A percentile compares a stretch with the other conserved stretches of the same genome.
These are phyloP conservation scores for Lentinula guzmanii DNA, from an alignment of 768 basidiomycete genomes.

Conservation along the genomic window DNA sequence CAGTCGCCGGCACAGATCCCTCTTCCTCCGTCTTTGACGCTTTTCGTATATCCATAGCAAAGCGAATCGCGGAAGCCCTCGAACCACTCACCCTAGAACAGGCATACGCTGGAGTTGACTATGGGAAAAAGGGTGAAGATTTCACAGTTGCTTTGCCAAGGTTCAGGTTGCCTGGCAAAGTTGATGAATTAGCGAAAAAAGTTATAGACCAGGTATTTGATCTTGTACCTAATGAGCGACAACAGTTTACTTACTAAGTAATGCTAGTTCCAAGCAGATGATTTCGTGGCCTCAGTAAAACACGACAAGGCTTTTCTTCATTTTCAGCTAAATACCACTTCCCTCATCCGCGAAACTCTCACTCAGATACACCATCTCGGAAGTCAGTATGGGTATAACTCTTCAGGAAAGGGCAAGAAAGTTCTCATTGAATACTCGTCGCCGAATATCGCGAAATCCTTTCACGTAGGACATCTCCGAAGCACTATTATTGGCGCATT, in stretches of 20 bases:
- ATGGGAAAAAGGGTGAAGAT: constrained; percentile 91
- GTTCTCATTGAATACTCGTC: constrained; percentile 89
- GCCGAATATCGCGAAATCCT: constrained; percentile 96
- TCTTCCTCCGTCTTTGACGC: constrained; percentile 63
- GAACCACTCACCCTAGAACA: constrained; percentile 65
- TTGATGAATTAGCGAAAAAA: constrained; percentile 68
- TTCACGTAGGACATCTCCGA: constrained; percentile 95
- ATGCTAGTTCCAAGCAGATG: constrained; percentile 75
- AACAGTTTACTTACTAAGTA: neutral
- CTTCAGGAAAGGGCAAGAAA: constrained; percentile 73
- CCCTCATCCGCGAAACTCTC: constrained; percentile 61
- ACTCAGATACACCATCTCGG: constrained; percentile 72
- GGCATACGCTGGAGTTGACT: constrained; percentile 81
- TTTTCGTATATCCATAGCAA: constrained; percentile 79
- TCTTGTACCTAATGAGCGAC: neutral
- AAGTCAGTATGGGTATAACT: constrained; percentile 81
- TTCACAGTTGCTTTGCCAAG: constrained; percentile 90
- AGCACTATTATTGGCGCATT: constrained; percentile 99
- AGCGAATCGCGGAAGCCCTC: constrained; percentile 59
- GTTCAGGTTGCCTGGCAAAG: constrained; percentile 79
- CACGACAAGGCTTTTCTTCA: constrained; percentile 79
- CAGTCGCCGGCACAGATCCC: constrained; percentile 49
- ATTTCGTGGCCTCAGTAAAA: constrained; percentile 64
- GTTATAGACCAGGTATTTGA: constrained; percentile 65
- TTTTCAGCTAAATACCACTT: constrained; percentile 65